Percentiles rank a stretch among this genome's conserved stretches.
Conservation (phyloP, 225 moss, liverwort and hornwort genomes). For the Marchantia polymorpha region DNA sequence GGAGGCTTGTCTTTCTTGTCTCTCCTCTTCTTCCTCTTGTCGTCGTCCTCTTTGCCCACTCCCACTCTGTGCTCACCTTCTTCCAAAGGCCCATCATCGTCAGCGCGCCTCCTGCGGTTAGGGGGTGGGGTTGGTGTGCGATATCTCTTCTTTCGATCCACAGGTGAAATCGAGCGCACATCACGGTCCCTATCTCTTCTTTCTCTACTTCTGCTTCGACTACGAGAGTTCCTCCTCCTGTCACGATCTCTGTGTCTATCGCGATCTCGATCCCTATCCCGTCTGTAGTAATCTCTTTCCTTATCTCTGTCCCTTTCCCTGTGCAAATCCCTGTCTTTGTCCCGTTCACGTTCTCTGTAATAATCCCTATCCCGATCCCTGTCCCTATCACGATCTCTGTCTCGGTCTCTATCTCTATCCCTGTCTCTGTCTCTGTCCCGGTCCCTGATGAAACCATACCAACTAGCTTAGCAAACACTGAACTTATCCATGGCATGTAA, state of each 20-base stretch:
- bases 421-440: constrained; percentile 35
- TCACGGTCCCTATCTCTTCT: constrained; percentile 84
- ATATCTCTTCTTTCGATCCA: constrained; percentile 71
- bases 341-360: constrained; percentile 61
- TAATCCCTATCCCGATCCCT: constrained; percentile 52
- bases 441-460: constrained; percentile 15
- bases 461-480: not conserved
- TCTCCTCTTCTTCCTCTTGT: constrained; percentile 59
- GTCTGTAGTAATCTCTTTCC: constrained; percentile 69
- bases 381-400: constrained; percentile 54
- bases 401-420: constrained; percentile 57
- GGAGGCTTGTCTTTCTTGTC: constrained; percentile 44
- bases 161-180: constrained; percentile 63
- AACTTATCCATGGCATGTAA: not conserved
- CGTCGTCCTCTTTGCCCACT: constrained; percentile 40
- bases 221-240: constrained; percentile 68
- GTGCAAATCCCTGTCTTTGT: constrained; percentile 52
- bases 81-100: constrained; percentile 81
- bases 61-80: constrained; percentile 80
- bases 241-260: constrained; percentile 85
- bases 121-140: constrained; percentile 40
- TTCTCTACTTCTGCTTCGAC: constrained; percentile 77
- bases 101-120: constrained; percentile 55
- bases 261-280: constrained; percentile 73
- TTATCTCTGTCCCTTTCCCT: constrained; percentile 78